Base-by-base conservation (phyloP, 345 rosid species). In the Draba incana region DNA sequence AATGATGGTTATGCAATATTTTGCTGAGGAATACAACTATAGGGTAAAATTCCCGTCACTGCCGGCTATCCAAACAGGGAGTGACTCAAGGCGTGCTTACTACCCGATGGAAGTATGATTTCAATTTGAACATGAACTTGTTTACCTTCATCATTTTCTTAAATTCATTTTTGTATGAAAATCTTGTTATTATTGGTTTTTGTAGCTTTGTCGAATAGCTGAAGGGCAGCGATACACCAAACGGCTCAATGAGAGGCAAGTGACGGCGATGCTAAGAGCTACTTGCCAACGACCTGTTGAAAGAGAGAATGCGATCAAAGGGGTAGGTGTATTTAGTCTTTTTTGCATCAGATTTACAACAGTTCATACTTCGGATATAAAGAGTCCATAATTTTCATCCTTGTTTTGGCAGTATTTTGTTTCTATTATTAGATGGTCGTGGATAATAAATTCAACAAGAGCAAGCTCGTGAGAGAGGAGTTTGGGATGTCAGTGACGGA, bases 81-180 rank as follows among this genome's bases (percentile, higher is more conserved):
- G 71, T 57, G 92, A 84, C 24, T 12, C 92, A 0, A 85, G n/a
- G 35, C 93, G 92, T 27, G 43, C 60, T 11, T 85, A 62, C 75
- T 38, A 80, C 38, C 98, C 98, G 0, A 93, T 93, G 96, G 98
- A 93, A 83, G 98, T 93, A 53, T 47, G 41, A 7, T 20, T 68
- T 25, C 8, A 41, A 0, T 54, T 10, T 4, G 0, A 52, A 5
- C 16, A 49, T 47, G 4, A 52, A 8, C 6, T 35, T 6, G 12
- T 39, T 38, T 9, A 3, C 8, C 24, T 62, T 46, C 37, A 20
- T 20, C 20, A 20, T 20, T 20, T 20, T 20, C 20, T 20, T 20
- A 20, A 20, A 20, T 14, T 56, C 27, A 12, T 10, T 2, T 49
- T 13, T 39, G 30, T 44, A 33, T 33, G 12, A 35, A 28, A 9